phyloP scores from a whole-genome alignment of 2,329 filamentous ascomycete genomes.

The Clonostachys byssicola region DNA sequence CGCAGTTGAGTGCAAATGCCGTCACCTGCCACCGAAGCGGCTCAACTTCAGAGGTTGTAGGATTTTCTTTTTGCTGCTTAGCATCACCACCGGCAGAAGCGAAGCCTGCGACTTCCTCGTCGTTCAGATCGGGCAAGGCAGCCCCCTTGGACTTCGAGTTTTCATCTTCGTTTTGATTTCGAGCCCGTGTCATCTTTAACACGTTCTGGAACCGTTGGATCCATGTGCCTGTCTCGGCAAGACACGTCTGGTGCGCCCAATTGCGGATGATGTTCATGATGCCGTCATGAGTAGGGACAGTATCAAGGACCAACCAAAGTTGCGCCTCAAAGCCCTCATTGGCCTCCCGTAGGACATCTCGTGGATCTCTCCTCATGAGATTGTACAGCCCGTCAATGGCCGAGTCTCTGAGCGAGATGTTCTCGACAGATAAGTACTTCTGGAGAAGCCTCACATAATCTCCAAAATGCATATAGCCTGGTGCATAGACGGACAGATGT shows the following conservation, averaged over 20 bases:
- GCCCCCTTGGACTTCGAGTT: constrained; percentile 38
- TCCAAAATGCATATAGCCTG: constrained; percentile 77
- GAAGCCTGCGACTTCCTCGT: constrained; percentile 96
- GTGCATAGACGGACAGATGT: constrained; percentile 87
- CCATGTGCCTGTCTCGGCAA: constrained; percentile 79
- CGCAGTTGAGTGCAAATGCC: constrained; percentile 86
- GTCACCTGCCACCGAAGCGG: constrained; percentile 92
- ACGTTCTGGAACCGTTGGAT: constrained; percentile 84
- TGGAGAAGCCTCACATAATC: constrained; percentile 83
- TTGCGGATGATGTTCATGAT: constrained; percentile 86
- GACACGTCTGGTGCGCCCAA: constrained; percentile 88
- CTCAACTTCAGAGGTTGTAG: constrained; percentile 65
- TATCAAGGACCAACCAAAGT: constrained; percentile 85
- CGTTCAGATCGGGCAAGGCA: constrained; percentile 73
- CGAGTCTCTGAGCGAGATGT: constrained; percentile 67
- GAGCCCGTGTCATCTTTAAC: constrained; percentile 79
- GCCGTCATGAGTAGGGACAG: constrained; percentile 68
- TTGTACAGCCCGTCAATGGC: constrained; percentile 89
- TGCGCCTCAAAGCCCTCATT: constrained; percentile 81
- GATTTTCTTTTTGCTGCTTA: constrained; percentile 50
- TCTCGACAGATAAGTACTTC: constrained; percentile 66
- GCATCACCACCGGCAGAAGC: constrained; percentile 65
- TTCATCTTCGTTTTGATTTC: constrained; percentile 48
- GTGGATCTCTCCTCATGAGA: constrained; percentile 87
- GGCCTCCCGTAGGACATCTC: constrained; percentile 74